phyloP scores from a whole-genome alignment of 176 grass and related monocot species.

The Musa acuminata region DNA sequence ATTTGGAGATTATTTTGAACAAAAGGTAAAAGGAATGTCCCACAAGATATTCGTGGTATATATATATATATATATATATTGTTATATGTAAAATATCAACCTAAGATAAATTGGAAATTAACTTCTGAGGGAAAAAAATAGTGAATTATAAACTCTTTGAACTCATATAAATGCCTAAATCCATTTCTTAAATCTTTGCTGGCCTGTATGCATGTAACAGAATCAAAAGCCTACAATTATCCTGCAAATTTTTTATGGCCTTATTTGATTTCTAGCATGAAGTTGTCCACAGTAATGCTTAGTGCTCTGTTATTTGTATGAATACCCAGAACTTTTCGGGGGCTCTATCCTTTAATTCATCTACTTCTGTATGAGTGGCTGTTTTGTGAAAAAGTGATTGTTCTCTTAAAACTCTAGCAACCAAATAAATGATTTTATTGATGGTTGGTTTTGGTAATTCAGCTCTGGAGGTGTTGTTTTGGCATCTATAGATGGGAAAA shows the following conservation, averaged over 20 bases:
- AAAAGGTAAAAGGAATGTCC: background rate
- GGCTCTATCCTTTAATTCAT: background rate
- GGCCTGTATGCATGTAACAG: too few species aligned
- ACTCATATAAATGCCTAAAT: too few species aligned
- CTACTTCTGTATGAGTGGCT: background rate
- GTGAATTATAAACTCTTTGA: too few species aligned
- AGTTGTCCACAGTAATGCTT: background rate
- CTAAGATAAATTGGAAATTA: too few species aligned
- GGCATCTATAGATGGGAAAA: conserved; percentile 62
- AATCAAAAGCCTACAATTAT: too few species aligned
- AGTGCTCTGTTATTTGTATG: background rate
- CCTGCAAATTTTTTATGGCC: too few species aligned
- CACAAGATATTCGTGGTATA: background rate
- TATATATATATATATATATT: too few species aligned
- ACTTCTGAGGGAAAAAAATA: too few species aligned
- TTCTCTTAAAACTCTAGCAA: background rate
- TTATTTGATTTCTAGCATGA: background rate
- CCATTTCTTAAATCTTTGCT: too few species aligned
- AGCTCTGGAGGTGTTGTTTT: conserved; percentile 61
- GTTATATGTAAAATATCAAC: too few species aligned
- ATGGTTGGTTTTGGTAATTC: background rate
- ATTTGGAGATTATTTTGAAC: background rate
- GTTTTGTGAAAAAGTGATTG: background rate
- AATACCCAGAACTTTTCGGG: background rate
- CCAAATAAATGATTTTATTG: background rate